Evolutionary conservation across 2,329 filamentous ascomycete genomes (phyloP), one percentile per base, ranked within the genome.

Genomic region (Stemphylium beticola): DNA sequence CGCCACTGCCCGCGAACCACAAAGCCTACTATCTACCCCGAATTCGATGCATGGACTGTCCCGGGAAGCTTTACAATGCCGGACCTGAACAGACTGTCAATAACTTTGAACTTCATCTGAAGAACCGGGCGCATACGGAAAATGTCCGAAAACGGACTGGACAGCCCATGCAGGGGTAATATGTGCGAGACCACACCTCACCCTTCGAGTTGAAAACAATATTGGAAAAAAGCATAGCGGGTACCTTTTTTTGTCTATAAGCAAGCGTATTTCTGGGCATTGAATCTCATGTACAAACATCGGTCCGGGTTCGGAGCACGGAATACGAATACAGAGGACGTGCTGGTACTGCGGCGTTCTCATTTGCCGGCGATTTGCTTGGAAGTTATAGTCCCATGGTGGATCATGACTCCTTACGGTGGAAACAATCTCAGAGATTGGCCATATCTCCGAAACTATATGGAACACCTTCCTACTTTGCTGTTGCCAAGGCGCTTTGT

Each of bases 41-140:
- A 45, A 97, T 99, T 60, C 85, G 91, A 54, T 99, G 95, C 74
- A 85, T 89, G 41, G 95, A 99, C 74, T 98, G 95, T 73, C 91
- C 92, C 0, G 92, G 91, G 26, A 98, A 97, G 76, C 81, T 96
- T 10, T 99, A 99, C 76, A 96, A 93, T 0, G 91, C 93, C 0
- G 91, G 92, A 0, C 92, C 93, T 0, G 91, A 89, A 20, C 89
- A 85, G 73, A 92, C 92, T 2, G 90, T 93, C 4, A 88, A 88
- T 40, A 96, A 96, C 71, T 99, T 99, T 60, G 91, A 96, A 76
- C 87, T 96, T 1, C 95, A 99, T 78, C 81, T 98, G 43, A 91
- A 88, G 75, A 97, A 96, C 75, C 85, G 90, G 38, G 81, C 83
- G 47, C 95, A 99, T 49, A 67, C 65, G 57, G 60, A 61, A 34